Conservation (phyloP, 768 basidiomycete species). For the Phaeotremella skinneri region DNA sequence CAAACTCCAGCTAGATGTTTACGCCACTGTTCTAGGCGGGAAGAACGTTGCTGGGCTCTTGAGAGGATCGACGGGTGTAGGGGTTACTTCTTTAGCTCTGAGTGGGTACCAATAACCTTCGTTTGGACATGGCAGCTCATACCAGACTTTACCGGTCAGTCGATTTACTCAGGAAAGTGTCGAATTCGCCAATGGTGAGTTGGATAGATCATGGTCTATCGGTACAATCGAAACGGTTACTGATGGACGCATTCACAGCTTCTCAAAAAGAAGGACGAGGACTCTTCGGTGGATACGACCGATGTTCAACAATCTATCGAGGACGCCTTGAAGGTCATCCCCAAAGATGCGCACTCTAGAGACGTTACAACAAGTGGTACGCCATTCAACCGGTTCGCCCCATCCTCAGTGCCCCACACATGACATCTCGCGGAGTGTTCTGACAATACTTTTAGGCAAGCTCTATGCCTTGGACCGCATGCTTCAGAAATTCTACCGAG, state of each 20-base stretch:
- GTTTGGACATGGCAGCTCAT: neutral
- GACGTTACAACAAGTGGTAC: slow-evolving; percentile 79
- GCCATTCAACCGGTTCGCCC: slow-evolving; percentile 16
- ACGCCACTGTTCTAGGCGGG: slow-evolving; percentile 49
- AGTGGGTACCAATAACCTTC: slow-evolving; percentile 20
- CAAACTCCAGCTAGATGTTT: slow-evolving; percentile 77
- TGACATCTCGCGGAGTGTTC: neutral
- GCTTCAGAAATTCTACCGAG: slow-evolving; percentile 37
- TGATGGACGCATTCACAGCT: slow-evolving; percentile 1
- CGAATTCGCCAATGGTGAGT: slow-evolving; percentile 80
- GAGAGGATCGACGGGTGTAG: slow-evolving; percentile 41
- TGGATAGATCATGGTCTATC: no score
- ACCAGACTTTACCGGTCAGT: slow-evolving; percentile 47
- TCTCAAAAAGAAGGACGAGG: slow-evolving; percentile 61
- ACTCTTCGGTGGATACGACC: slow-evolving; percentile 57
- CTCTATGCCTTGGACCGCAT: slow-evolving; percentile 41
- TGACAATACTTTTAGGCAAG: slow-evolving; percentile 36
- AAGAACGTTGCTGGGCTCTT: slow-evolving; percentile 57
- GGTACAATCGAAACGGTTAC: neutral
- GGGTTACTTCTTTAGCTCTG: slow-evolving; percentile 20
- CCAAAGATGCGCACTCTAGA: slow-evolving; percentile 25
- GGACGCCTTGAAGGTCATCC: slow-evolving; percentile 41
- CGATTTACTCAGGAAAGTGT: slow-evolving; percentile 78
- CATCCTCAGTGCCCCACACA: neutral
- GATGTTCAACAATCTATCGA: slow-evolving; percentile 33